phyloP scores from a whole-genome alignment of 1,284 basidiomycete genomes.

The Leccinum insolens region DNA sequence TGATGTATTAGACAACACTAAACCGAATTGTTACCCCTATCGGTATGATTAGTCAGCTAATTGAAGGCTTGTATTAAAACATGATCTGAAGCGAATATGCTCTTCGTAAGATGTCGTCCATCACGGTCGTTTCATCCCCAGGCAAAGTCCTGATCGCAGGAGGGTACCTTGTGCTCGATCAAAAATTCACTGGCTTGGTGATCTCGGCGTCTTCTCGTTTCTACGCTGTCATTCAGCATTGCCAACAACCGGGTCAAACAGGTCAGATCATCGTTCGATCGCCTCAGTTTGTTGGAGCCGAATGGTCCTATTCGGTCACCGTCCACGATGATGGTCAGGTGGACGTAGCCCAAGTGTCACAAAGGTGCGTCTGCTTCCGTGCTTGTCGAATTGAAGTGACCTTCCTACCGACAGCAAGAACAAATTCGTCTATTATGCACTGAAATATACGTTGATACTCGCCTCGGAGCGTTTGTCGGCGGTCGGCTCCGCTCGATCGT shows the following conservation, averaged over 20 bases:
- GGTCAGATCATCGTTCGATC: constrained; percentile 76
- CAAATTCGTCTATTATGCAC: constrained; percentile 92
- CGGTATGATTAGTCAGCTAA: no score
- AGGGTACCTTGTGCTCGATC: constrained; percentile 77
- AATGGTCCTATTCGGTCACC: no score
- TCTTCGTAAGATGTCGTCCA: constrained; percentile 37
- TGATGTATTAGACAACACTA: constrained; percentile 1
- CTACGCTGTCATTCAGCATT: constrained; percentile 43
- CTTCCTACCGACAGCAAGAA: constrained; percentile 51
- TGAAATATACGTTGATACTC: constrained; percentile 77
- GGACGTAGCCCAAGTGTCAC: constrained; percentile 47
- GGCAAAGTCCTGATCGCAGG: constrained; percentile 96
- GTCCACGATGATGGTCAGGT: constrained; percentile 23
- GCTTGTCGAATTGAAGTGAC: constrained; percentile 9
- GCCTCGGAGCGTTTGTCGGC: constrained; percentile 46
- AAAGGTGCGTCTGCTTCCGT: constrained; percentile 40
- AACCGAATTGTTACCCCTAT: neutral
- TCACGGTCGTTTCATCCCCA: constrained; percentile 83
- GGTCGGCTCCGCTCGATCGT: constrained; percentile 39
- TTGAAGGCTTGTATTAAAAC: neutral
- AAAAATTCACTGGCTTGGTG: no score
- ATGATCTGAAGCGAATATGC: constrained; percentile 6
- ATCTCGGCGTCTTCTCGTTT: no score
- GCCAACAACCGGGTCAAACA: constrained; percentile 37
- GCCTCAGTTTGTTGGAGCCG: constrained; percentile 78